Evolutionary conservation across 108 stramenopile species (phyloP), one percentile per base, ranked within the genome.

Genomic region (Asterionellopsis glacialis): DNA sequence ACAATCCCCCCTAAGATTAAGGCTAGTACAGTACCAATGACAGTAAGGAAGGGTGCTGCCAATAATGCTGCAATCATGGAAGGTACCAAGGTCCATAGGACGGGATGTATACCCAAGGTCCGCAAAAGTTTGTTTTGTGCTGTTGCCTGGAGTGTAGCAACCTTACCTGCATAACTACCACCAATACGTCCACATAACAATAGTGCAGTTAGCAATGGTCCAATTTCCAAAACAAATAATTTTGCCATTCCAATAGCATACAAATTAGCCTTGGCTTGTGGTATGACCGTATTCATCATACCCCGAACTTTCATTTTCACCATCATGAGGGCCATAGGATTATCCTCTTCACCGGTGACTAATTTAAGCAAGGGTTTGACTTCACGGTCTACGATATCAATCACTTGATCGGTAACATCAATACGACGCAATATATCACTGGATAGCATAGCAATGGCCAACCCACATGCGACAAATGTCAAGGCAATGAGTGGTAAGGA

Each of bases 221-320:
- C 90, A 25, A 91, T 77, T 56, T 91, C 90, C 65, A 91, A 64
- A 3, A 85, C 82, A 62, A 91, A 91, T 19, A 91, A 55, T 55
- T 87, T 87, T 12, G 86, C 75, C 80, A 91, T 70, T 9, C 90
- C 90, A 23, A 88, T 73, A 1, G 90, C 86, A 72, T 82, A 91
- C 44, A 91, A 59, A 2, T 61, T 72, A 5, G 85, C 85, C 63
- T 87, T 87, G 33, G 90, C 90, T 0, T 71, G 76, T 19, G 90
- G 90, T n/a, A 90, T 64, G 2, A 82, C 85, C 6, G 45, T 27
- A 45, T 85, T 74, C 39, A 90, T 25, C 72, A 90, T 68, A 11
- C 41, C 47, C 1, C n/a, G 61, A 3, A 87, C 80, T 68, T 90
- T 90, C 65, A 83, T 64, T 11, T 79, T 80, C 13, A 87, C 74